These are phyloP conservation scores for Oryza rufipogon DNA, from an alignment of 176 grass and related monocot genomes.

Conservation along the genomic window DNA sequence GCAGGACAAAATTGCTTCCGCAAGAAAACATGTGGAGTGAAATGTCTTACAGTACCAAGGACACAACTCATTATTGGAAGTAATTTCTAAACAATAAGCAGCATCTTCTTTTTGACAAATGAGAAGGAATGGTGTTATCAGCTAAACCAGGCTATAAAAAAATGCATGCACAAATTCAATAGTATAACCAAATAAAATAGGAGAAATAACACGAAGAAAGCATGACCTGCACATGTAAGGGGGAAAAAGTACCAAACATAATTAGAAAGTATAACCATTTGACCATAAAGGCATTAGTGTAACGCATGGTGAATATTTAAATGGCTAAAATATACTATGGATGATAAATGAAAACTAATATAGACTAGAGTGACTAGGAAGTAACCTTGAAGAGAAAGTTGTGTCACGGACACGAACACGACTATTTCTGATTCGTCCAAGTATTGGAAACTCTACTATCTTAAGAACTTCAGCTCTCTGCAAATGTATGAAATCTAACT, in stretches of 20 bases:
- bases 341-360: slow-evolving; percentile 10
- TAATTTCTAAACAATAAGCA: not conserved
- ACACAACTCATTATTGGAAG: not conserved
- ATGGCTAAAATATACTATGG: slow-evolving; percentile 5
- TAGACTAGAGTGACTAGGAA: slow-evolving; percentile 19
- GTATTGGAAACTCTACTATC: slow-evolving; percentile 86
- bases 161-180: slow-evolving; percentile 18
- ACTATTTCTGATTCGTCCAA: slow-evolving; percentile 94
- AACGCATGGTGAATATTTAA: not conserved
- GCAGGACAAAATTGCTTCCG: slow-evolving; percentile 1
- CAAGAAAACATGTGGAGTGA: not conserved
- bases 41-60: slow-evolving; percentile 5
- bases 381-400: slow-evolving; percentile 91
- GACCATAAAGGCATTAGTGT: slow-evolving; percentile 5
- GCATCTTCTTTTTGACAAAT: not conserved
- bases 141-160: slow-evolving; percentile 15
- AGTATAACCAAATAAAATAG: slow-evolving; percentile 30
- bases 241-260: slow-evolving; percentile 20
- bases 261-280: slow-evolving; percentile 16
- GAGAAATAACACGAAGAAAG: not conserved
- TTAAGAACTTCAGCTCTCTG: slow-evolving; percentile 99
- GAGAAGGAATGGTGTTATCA: slow-evolving; percentile 10
- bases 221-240: slow-evolving; percentile 7
- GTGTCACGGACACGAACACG: slow-evolving; percentile 85
- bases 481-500: slow-evolving; percentile 36